These are phyloP conservation scores for Entoloma clypeatum DNA, from an alignment of 1,284 basidiomycete genomes.

Conservation along the genomic window DNA sequence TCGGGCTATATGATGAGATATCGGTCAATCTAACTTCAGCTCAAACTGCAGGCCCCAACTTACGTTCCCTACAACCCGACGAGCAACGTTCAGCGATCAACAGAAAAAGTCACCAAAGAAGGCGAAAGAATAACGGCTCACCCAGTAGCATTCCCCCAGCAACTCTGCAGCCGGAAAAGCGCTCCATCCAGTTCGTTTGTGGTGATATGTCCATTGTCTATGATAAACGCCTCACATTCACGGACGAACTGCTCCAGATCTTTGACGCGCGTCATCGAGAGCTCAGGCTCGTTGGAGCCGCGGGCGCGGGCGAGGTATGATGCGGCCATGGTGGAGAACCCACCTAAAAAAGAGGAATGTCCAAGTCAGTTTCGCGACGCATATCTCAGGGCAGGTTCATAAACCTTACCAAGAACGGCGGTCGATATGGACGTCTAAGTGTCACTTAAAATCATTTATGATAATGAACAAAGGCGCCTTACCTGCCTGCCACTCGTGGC, in stretches of 20 bases:
- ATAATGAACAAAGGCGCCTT: conserved; percentile 11
- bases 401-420: conserved; percentile 37
- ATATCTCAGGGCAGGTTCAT: not conserved
- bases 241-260: conserved; percentile 65
- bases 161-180: conserved; percentile 25
- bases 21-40: no score
- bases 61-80: conserved; percentile 9
- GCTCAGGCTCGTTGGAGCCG: conserved; percentile 65
- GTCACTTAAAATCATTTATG: not conserved
- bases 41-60: conserved; percentile 13
- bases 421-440: conserved; percentile 35
- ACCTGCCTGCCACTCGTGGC: conserved; percentile 38
- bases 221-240: conserved; percentile 49
- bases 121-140: conserved; percentile 9
- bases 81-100: not conserved
- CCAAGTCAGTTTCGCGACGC: not conserved
- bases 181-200: conserved; percentile 17
- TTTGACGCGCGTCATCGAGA: conserved; percentile 48
- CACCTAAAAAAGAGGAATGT: conserved; percentile 47
- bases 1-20: no score
- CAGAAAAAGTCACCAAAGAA: not conserved
- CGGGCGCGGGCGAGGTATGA: conserved; percentile 67
- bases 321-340: conserved; percentile 59
- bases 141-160: conserved; percentile 33
- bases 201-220: conserved; percentile 50